A percentile compares a stretch with the other conserved stretches of the same genome.
phyloP scores from a whole-genome alignment of 2,329 filamentous ascomycete genomes.

The Calonectria crousiana region DNA sequence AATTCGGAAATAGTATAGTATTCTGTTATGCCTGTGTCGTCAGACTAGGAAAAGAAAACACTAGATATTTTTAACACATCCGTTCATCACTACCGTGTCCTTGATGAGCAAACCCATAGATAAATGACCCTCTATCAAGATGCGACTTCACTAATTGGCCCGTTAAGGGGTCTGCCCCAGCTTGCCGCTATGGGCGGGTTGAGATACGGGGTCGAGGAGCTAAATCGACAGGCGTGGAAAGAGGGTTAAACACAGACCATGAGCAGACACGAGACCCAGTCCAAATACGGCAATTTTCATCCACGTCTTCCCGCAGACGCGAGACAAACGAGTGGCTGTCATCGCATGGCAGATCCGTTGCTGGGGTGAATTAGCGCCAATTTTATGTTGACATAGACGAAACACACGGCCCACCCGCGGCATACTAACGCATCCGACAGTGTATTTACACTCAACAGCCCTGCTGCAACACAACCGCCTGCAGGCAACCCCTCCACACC shows the following conservation, averaged over 20 bases:
- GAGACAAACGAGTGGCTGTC: background rate
- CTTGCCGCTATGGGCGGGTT: background rate
- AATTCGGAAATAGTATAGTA: background rate
- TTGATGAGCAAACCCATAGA: background rate
- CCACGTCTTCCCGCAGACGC: background rate
- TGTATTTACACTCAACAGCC: conserved; percentile 41
- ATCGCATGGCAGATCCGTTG: conserved; percentile 14
- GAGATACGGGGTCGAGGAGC: background rate
- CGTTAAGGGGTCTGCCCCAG: background rate
- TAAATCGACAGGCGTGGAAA: background rate
- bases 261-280: background rate
- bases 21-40: background rate
- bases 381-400: conserved; percentile 32
- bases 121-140: background rate
- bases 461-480: conserved; percentile 29
- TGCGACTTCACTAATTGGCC: background rate
- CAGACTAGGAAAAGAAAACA: background rate
- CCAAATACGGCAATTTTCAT: background rate
- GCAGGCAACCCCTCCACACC: conserved; percentile 41
- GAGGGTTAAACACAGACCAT: background rate
- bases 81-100: background rate
- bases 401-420: conserved; percentile 4
- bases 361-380: conserved; percentile 37
- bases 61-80: background rate
- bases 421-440: conserved; percentile 27